phyloP scores from a whole-genome alignment of 169 alveolate species.

The Toxoplasma gondii region DNA sequence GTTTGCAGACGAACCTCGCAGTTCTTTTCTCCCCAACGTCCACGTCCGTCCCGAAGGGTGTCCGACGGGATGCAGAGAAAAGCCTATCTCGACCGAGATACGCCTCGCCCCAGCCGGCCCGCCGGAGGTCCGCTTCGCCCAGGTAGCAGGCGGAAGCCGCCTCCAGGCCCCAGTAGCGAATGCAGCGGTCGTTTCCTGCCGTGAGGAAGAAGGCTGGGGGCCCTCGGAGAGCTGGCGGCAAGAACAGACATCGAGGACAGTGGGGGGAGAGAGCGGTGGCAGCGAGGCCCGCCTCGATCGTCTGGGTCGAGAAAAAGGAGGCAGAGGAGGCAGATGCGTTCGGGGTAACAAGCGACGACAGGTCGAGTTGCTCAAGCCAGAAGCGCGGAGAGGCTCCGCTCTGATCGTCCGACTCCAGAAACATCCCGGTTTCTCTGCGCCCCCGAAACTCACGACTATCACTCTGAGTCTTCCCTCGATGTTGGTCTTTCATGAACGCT shows the following conservation, averaged over 20 bases:
- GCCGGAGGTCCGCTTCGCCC: not conserved
- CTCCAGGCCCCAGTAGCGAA: conserved; percentile 54
- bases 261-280: conserved; percentile 30
- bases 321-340: too few relatives aligned
- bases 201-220: conserved; percentile 44
- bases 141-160: not conserved
- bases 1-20: not conserved
- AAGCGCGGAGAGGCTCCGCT: not conserved
- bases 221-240: conserved; percentile 57
- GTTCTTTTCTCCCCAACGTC: not conserved
- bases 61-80: too few relatives aligned
- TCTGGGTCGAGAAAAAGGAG: not conserved
- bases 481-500: not conserved
- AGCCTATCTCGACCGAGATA: too few relatives aligned
- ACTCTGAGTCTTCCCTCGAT: too few relatives aligned
- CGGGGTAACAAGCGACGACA: not conserved
- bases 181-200: conserved; percentile 57
- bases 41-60: too few relatives aligned
- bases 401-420: not conserved
- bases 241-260: conserved; percentile 39
- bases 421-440: not conserved
- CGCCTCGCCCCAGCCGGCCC: not conserved
- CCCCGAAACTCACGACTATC: not conserved
- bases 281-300: not conserved
- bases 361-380: not conserved